phyloP scores from a whole-genome alignment of 176 grass and related monocot species.

The Stipa capillata region DNA sequence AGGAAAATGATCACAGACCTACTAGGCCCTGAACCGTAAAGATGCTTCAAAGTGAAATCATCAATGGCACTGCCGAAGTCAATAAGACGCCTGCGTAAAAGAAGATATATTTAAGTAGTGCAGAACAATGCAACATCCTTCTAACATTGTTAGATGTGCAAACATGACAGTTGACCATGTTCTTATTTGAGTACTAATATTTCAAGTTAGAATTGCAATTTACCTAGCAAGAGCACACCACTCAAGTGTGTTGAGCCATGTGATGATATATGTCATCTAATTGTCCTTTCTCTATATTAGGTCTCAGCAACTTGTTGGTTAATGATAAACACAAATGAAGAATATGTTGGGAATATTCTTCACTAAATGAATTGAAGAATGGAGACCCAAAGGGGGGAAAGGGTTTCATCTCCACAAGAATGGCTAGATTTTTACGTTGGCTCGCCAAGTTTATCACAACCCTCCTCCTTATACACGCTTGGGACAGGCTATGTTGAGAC shows the following conservation, averaged over 20 bases:
- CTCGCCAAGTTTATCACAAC: no score
- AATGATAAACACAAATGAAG: not conserved
- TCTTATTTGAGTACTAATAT: not conserved
- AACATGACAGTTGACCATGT: not conserved
- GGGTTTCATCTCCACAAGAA: no score
- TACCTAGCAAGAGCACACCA: not conserved
- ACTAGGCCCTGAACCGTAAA: slow-evolving; percentile 79
- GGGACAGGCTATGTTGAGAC: no score
- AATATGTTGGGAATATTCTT: not conserved
- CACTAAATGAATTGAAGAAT: not conserved
- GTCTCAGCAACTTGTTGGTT: not conserved
- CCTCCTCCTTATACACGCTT: no score
- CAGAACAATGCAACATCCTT: not conserved
- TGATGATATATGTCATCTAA: not conserved
- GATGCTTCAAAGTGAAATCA: slow-evolving; percentile 94
- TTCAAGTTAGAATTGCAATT: not conserved
- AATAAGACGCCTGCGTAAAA: slow-evolving; percentile 72
- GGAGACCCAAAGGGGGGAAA: not conserved
- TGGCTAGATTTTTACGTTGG: no score
- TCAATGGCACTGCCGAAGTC: slow-evolving; percentile 98
- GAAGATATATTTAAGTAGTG: not conserved
- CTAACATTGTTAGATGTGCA: not conserved
- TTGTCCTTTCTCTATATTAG: not conserved
- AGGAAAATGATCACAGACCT: slow-evolving; percentile 45
- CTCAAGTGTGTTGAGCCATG: not conserved